Evolutionary conservation across 1,284 basidiomycete species (phyloP).

Genomic region (Cystobasidium pallidum): DNA sequence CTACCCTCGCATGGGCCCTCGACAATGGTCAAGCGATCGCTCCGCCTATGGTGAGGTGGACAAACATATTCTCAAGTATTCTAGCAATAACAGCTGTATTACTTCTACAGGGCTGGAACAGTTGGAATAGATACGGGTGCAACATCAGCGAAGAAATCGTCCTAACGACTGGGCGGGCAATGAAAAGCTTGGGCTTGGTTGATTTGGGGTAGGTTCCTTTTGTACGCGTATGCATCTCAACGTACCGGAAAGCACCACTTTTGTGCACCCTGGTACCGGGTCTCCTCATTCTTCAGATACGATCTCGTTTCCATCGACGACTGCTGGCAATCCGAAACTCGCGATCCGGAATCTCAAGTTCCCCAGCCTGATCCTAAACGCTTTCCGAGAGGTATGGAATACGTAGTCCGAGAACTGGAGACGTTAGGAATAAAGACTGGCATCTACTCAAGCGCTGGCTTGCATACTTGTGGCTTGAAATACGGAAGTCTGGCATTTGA

Average conservation of each 20-base stretch:
- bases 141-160: constrained; percentile 31
- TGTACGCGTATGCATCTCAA: too few relatives aligned
- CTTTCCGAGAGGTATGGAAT: constrained; percentile 52
- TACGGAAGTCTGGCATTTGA: too few relatives aligned
- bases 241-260: too few relatives aligned
- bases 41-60: constrained; percentile 16
- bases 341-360: constrained; percentile 49
- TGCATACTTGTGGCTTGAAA: constrained; percentile 59
- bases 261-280: too few relatives aligned
- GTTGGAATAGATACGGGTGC: constrained; percentile 37
- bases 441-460: constrained; percentile 62
- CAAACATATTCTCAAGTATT: background rate
- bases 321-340: constrained; percentile 57
- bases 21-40: constrained; percentile 15
- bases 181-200: constrained; percentile 19
- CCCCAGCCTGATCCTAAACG: constrained; percentile 57
- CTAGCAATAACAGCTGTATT: background rate
- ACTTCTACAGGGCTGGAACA: constrained; percentile 24
- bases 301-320: constrained; percentile 53
- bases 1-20: background rate
- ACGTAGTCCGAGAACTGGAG: constrained; percentile 59
- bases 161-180: constrained; percentile 10
- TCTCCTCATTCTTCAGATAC: too few relatives aligned
- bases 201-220: constrained; percentile 32
- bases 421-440: constrained; percentile 61